Evolutionary conservation across 1,284 basidiomycete species (phyloP), one percentile per base, ranked within the genome.

Genomic region (Trichosporon faecale): DNA sequence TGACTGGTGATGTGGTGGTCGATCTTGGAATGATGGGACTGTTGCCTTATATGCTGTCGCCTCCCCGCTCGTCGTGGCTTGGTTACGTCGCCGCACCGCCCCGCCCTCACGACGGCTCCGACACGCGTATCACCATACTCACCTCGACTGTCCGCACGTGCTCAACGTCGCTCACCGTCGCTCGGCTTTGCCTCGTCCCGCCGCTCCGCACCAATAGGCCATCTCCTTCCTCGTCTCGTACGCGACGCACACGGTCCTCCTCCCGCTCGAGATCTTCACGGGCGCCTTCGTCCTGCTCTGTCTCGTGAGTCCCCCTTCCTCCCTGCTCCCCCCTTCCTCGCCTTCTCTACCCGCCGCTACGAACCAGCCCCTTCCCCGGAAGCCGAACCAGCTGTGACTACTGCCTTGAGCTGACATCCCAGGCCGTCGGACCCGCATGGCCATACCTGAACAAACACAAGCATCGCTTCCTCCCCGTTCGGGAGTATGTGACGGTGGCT

Each of bases 371-470:
- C n/a, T n/a, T n/a, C n/a, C n/a, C n/a, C n/a, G n/a, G n/a, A n/a
- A n/a, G n/a, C n/a, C n/a, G n/a, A n/a, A n/a, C n/a, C n/a, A n/a
- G n/a, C n/a, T n/a, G n/a, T n/a, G n/a, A n/a, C n/a, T n/a, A n/a
- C n/a, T n/a, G n/a, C n/a, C 27, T 18, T 64, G 25, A 63, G 70
- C 71, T 69, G 37, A 21, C 61, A 6, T n/a, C 14, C 3, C 68
- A 80, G 79, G 69, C 71, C 0, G 67, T 70, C 25, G 79, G 79
- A 11, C 79, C 80, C 2, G 75, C 78, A 31, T 82, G 80, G 80
- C 78, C 80, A 4, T 80, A 71, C 65, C 76, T 81, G 67, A 77
- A 79, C 40, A 63, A 72, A 31, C 65, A 79, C 69, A 76, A 75
- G 16, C 74, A 79, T 72, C 75, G 75, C 65, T 82, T 78, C 72